phyloP scores from a whole-genome alignment of 306 rosid genomes.

The Castanospermum australe region DNA sequence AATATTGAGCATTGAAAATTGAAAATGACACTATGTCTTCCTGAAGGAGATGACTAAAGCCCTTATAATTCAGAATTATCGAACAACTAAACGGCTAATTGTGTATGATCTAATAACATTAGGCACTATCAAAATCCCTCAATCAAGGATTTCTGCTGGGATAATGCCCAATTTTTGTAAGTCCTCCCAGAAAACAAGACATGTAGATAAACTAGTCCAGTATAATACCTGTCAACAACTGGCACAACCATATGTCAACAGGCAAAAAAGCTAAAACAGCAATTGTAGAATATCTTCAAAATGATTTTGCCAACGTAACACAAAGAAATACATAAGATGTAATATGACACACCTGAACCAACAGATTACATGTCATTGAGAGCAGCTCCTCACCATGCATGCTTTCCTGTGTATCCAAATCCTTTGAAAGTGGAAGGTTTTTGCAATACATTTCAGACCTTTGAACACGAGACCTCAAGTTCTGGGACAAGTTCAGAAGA shows the following conservation, averaged over 20 bases:
- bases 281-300: conserved; percentile 1
- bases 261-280: neutral
- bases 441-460: conserved; percentile 80
- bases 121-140: neutral
- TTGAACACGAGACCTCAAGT: conserved; percentile 66
- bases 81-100: neutral
- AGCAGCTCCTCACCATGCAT: conserved; percentile 95
- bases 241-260: neutral
- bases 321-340: neutral
- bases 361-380: conserved; percentile 62
- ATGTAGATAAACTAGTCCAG: neutral
- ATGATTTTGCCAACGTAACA: neutral
- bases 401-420: conserved; percentile 88
- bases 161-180: neutral
- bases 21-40: neutral
- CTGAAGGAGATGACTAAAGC: neutral
- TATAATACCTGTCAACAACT: neutral
- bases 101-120: neutral
- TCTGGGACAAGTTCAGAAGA: conserved; percentile 59
- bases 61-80: neutral
- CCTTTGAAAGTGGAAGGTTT: conserved; percentile 84
- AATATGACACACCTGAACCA: conserved; percentile 72
- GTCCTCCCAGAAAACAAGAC: neutral
- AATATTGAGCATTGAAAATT: neutral
- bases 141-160: neutral